phyloP scores from a whole-genome alignment of 768 basidiomycete genomes.

The Naganishia antarctica region DNA sequence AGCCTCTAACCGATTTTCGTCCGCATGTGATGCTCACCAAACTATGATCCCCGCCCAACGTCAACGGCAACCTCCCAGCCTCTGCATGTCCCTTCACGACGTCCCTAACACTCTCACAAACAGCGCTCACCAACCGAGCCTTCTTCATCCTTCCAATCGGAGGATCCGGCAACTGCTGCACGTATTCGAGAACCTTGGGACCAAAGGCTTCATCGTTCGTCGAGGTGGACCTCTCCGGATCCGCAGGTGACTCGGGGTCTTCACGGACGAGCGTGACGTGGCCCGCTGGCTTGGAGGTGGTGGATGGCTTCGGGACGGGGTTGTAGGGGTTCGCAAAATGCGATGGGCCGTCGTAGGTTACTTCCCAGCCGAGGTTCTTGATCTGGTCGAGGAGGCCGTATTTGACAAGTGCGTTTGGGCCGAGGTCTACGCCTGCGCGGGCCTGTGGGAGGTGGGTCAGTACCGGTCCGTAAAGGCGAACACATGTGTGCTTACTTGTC shows the following conservation, averaged over 20 bases:
- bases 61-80: slow-evolving; percentile 77
- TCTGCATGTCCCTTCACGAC: slow-evolving; percentile 69
- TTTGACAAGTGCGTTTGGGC: slow-evolving; percentile 77
- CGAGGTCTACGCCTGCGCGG: slow-evolving; percentile 42
- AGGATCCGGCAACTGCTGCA: slow-evolving; percentile 55
- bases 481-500: not conserved
- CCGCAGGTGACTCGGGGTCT: slow-evolving; percentile 48
- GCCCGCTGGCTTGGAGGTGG: not conserved
- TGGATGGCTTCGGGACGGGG: slow-evolving; percentile 29
- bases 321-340: slow-evolving; percentile 57
- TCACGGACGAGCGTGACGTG: not conserved
- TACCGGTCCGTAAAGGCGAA: not conserved
- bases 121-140: slow-evolving; percentile 76
- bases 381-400: slow-evolving; percentile 78
- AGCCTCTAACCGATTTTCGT: too few species aligned
- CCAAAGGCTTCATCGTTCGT: not conserved
- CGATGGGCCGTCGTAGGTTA: slow-evolving; percentile 83
- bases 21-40: slow-evolving; percentile 61
- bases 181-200: not conserved
- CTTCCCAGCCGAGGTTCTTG: slow-evolving; percentile 74
- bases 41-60: slow-evolving; percentile 93
- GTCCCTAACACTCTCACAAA: slow-evolving; percentile 71
- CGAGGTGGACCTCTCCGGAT: not conserved
- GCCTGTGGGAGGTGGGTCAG: slow-evolving; percentile 28
- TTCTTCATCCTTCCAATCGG: slow-evolving; percentile 87